Evolutionary conservation across 2,329 filamentous ascomycete species (phyloP), one percentile per base, ranked within the genome.

Genomic region (Colletotrichum orchidophilum): DNA sequence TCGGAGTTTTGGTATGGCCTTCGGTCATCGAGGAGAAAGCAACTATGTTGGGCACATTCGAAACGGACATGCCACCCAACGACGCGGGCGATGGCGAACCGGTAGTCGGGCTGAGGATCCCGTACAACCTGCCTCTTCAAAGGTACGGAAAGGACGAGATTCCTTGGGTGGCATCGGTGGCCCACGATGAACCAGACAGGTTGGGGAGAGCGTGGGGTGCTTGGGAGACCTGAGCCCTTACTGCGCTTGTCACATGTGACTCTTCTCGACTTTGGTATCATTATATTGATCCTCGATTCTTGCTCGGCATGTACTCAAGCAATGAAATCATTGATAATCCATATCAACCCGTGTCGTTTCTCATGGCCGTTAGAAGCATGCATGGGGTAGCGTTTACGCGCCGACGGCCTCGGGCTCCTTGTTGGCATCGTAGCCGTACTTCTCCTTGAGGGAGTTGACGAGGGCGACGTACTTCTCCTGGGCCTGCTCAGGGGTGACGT

Each of bases 1-100:
- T 94, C 35, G 95, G 95, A 0, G 93, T 97, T 1, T 78, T 97
- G 57, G 87, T 97, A 0, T 97, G 94, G 93, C 94, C 95, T 0
- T 89, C 81, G 8, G 77, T 92, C 21, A 84, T 88, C 33, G 80
- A 81, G 9, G 80, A 85, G 27, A 79, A 78, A 0, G 85, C 86
- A 0, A 77, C 79, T 6, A 96, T 97, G 92, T 83, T 92, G 1
- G 90, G 90, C 1, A 89, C 88, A 1, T 96, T 95, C 79, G 85
- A 87, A 71, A 85, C 78, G 3, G 92, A 96, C 79, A 77, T 74
- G 26, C 90, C 91, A 2, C 69, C 42, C 57, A 76, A 33, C 3
- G 72, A 73, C 3, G 58, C 76, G n/a, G 73, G 75, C 8, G 74
- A 75, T 21, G 73, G 59, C 12, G 76, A 75, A 8, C 77, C 82